These are phyloP conservation scores for Penicillium mononematosum DNA, from an alignment of 495 filamentous ascomycete genomes.

Conservation along the genomic window DNA sequence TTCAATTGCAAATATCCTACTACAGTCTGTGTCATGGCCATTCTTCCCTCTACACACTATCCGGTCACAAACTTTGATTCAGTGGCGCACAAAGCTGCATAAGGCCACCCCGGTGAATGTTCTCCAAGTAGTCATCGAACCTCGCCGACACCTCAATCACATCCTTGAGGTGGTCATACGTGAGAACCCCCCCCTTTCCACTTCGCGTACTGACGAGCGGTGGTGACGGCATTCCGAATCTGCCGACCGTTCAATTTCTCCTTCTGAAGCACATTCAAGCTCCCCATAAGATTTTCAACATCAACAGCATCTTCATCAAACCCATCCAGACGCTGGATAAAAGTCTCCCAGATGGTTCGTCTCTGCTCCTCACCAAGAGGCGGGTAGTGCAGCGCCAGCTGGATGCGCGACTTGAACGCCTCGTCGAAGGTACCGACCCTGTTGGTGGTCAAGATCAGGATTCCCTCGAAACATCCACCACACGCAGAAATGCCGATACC, in stretches of 20 bases:
- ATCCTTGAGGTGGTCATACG: constrained; percentile 22
- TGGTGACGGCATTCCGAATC: constrained; percentile 31
- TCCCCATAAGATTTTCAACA: constrained; percentile 10
- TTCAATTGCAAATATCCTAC: constrained; percentile 1
- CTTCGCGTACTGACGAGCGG: constrained; percentile 21
- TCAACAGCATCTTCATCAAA: background rate
- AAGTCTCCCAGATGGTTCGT: constrained; percentile 39
- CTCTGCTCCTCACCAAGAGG: constrained; percentile 19
- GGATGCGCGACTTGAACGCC: constrained; percentile 51
- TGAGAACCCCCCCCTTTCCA: constrained; percentile 18
- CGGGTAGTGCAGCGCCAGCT: constrained; percentile 44
- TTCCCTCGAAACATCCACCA: constrained; percentile 56
- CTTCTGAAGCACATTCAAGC: constrained; percentile 21
- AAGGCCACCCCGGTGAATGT: background rate
- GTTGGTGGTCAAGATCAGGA: constrained; percentile 37
- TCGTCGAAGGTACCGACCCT: constrained; percentile 51
- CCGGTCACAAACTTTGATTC: background rate
- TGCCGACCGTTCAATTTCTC: constrained; percentile 40
- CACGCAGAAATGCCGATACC: constrained; percentile 54
- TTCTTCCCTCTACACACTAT: background rate
- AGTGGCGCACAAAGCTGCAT: background rate
- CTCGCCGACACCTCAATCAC: constrained; percentile 19
- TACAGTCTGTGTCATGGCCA: background rate
- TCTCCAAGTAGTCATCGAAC: constrained; percentile 15
- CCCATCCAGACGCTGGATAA: constrained; percentile 25